Conservation (phyloP, 768 basidiomycete species). For the Coprinopsis marcescibilis region DNA sequence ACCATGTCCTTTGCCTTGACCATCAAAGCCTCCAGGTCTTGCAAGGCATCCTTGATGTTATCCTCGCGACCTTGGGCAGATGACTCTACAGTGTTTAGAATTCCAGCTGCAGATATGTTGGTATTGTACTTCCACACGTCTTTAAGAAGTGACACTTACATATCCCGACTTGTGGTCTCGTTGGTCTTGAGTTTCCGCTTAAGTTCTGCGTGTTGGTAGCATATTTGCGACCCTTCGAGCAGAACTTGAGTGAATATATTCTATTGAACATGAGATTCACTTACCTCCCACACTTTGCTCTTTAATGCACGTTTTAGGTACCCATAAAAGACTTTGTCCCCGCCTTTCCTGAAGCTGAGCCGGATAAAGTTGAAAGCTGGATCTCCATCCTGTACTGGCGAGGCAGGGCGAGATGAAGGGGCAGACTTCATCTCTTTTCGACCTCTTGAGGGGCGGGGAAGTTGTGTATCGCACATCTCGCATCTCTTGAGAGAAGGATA, state of each 20-base stretch:
- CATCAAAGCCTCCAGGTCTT: conserved; percentile 88
- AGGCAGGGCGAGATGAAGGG: conserved; percentile 58
- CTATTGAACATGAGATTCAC: no score
- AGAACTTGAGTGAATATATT: no score
- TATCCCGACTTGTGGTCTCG: conserved; percentile 11
- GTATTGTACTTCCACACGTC: conserved; percentile 6
- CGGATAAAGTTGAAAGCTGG: conserved; percentile 50
- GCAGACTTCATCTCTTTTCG: conserved; percentile 46
- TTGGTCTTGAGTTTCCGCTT: neutral
- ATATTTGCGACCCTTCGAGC: no score
- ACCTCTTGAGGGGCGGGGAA: conserved; percentile 33
- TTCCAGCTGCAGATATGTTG: conserved; percentile 52
- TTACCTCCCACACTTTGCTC: conserved; percentile 72
- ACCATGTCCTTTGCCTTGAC: conserved; percentile 92
- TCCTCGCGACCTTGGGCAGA: conserved; percentile 57
- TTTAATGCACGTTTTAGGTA: conserved; percentile 66
- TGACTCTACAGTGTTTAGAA: conserved; percentile 69
- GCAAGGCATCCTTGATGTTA: conserved; percentile 68
- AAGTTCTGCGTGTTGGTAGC: no score
- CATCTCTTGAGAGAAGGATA: conserved; percentile 66
- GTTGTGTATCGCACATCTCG: conserved; percentile 78
- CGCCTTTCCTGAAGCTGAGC: conserved; percentile 88
- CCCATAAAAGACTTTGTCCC: conserved; percentile 78
- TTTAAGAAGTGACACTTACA: conserved; percentile 10
- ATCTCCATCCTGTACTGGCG: conserved; percentile 38